Conservation (phyloP, 495 filamentous ascomycete species). For the Neurospora sp. region DNA sequence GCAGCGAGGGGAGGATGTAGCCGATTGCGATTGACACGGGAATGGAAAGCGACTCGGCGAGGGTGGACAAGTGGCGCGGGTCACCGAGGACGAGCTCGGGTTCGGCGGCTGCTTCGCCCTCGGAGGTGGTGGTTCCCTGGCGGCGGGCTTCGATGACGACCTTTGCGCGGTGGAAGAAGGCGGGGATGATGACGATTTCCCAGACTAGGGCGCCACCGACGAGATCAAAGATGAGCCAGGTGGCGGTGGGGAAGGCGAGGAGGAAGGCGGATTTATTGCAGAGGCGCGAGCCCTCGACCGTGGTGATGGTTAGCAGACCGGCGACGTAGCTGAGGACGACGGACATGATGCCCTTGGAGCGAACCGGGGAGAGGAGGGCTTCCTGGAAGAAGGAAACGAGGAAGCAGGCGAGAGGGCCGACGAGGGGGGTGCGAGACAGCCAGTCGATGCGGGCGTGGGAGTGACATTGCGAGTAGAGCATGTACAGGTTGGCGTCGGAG, state of each 20-base stretch:
- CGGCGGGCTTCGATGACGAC: conserved; percentile 15
- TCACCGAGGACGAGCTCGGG: conserved; percentile 19
- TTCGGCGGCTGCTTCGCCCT: conserved; percentile 2
- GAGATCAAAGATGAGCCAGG: conserved; percentile 32
- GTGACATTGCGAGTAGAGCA: conserved; percentile 35
- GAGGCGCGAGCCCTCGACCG: conserved; percentile 27
- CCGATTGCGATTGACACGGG: conserved; percentile 28
- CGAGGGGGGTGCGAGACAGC: conserved; percentile 22
- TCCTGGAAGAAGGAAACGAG: conserved; percentile 28
- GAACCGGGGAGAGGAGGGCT: conserved; percentile 16
- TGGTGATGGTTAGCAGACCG: conserved; percentile 26
- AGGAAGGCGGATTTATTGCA: conserved; percentile 23
- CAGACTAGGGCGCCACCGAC: conserved; percentile 31
- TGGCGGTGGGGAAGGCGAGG: conserved; percentile 25
- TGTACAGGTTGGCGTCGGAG: conserved; percentile 27
- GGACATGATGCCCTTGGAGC: conserved; percentile 14
- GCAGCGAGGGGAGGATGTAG: conserved; percentile 25
- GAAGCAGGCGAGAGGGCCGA: conserved; percentile 29
- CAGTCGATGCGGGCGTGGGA: conserved; percentile 25
- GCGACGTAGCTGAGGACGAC: conserved; percentile 22
- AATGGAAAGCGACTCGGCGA: conserved; percentile 29
- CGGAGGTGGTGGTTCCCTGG: not conserved
- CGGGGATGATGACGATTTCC: conserved; percentile 32
- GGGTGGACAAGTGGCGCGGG: conserved; percentile 20
- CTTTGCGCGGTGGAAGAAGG: conserved; percentile 26